A percentile compares a stretch with the other conserved stretches of the same genome.
Evolutionary conservation across 306 rosid genomes (phyloP).

Genomic region (Fragaria vesca): DNA sequence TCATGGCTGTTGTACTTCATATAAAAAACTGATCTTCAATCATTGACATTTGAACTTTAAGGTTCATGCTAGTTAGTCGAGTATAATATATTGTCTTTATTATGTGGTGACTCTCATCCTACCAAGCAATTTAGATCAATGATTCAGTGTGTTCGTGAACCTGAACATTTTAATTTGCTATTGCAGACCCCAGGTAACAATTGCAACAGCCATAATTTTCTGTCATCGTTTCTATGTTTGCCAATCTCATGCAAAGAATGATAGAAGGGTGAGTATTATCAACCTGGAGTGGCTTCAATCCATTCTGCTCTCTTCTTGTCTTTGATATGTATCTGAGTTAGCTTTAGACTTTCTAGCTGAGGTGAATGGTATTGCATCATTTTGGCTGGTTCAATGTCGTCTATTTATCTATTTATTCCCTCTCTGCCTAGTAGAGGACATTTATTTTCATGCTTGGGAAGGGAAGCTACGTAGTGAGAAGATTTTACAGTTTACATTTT

Average conservation of each 20-base stretch:
- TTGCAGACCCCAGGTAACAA: slow-evolving; percentile 97
- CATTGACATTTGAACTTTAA: background rate
- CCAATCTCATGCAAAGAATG: slow-evolving; percentile 95
- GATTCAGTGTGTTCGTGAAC: slow-evolving; percentile 11
- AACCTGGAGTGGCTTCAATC: background rate
- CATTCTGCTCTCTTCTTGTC: background rate
- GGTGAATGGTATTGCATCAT: background rate
- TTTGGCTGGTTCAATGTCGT: background rate
- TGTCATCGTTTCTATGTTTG: slow-evolving; percentile 95
- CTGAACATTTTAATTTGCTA: slow-evolving; percentile 33
- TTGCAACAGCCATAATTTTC: slow-evolving; percentile 95
- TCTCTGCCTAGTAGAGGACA: background rate
- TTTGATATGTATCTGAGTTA: slow-evolving; percentile 4
- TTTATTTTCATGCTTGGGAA: background rate
- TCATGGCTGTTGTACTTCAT: background rate
- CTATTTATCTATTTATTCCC: background rate
- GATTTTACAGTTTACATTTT: background rate
- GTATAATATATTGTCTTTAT: background rate
- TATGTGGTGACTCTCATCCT: background rate
- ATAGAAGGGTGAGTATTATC: slow-evolving; percentile 73
- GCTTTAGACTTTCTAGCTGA: background rate
- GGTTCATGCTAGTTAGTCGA: background rate
- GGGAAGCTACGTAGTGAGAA: background rate
- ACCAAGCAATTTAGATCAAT: background rate
- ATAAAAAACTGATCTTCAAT: background rate